These are phyloP conservation scores for Pseudogymnoascus sp. DNA, from an alignment of 2,329 filamentous ascomycete genomes.

Conservation along the genomic window DNA sequence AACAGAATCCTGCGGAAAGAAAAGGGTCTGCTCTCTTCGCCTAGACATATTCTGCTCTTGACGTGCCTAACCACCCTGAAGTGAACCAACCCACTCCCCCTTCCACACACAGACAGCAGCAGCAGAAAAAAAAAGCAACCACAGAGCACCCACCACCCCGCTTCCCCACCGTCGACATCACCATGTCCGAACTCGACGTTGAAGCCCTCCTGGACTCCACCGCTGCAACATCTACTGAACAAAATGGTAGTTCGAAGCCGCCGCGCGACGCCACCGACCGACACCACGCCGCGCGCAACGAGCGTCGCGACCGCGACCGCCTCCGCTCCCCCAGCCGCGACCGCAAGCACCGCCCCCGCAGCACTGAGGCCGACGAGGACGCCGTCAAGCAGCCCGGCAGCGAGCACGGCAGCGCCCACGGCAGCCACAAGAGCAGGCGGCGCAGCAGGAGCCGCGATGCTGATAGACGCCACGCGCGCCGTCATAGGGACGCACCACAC, in stretches of 20 bases:
- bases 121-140: background rate
- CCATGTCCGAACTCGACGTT: conserved; percentile 68
- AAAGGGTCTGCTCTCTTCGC: conserved; percentile 10
- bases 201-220: conserved; percentile 86
- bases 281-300: conserved; percentile 44
- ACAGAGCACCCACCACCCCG: conserved; percentile 4
- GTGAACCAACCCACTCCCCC: background rate
- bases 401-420: conserved; percentile 62
- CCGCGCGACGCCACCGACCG: conserved; percentile 44
- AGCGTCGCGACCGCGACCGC: conserved; percentile 47
- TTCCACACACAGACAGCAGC: conserved; percentile 12
- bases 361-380: conserved; percentile 43
- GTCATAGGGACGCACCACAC: conserved; percentile 51
- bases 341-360: conserved; percentile 45
- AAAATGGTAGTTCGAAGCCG: conserved; percentile 31
- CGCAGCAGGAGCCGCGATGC: conserved; percentile 72
- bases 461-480: conserved; percentile 65
- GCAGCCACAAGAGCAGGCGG: conserved; percentile 70
- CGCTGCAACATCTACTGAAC: conserved; percentile 46
- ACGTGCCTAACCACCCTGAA: conserved; percentile 7
- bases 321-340: conserved; percentile 48
- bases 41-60: background rate
- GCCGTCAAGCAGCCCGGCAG: conserved; percentile 60
- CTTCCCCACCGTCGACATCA: conserved; percentile 22
- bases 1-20: background rate